Evolutionary conservation across 2,329 filamentous ascomycete species (phyloP).

Genomic region (Pseudocercospora eumusae): DNA sequence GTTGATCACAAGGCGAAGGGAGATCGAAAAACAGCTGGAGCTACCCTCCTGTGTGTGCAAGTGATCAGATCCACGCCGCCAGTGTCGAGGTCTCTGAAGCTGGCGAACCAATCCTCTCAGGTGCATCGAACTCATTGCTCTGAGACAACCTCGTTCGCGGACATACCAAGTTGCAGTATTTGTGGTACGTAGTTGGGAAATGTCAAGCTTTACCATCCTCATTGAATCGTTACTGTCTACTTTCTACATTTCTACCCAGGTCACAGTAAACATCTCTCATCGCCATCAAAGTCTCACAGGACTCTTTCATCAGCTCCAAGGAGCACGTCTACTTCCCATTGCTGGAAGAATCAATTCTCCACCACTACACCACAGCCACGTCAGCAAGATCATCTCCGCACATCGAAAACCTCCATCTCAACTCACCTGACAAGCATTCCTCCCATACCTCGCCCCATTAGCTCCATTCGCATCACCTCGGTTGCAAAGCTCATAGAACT

Average conservation of each 20-base stretch:
- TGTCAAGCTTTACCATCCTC: background rate
- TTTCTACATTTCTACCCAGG: background rate
- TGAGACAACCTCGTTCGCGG: background rate
- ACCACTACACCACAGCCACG: background rate
- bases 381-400: no score
- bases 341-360: background rate
- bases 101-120: background rate
- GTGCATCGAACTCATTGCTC: background rate
- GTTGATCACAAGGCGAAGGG: no score
- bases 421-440: constrained; percentile 8
- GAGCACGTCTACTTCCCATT: background rate
- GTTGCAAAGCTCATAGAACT: background rate
- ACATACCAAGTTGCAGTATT: background rate
- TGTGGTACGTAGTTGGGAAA: background rate
- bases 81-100: no score
- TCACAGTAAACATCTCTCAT: background rate
- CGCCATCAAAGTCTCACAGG: background rate
- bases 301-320: background rate
- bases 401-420: background rate
- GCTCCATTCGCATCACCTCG: background rate
- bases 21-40: no score
- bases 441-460: background rate
- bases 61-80: no score
- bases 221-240: background rate
- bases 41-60: no score